These are phyloP conservation scores for Phalaenopsis aphrodite DNA, from an alignment of 106 monocot species.

Conservation along the genomic window DNA sequence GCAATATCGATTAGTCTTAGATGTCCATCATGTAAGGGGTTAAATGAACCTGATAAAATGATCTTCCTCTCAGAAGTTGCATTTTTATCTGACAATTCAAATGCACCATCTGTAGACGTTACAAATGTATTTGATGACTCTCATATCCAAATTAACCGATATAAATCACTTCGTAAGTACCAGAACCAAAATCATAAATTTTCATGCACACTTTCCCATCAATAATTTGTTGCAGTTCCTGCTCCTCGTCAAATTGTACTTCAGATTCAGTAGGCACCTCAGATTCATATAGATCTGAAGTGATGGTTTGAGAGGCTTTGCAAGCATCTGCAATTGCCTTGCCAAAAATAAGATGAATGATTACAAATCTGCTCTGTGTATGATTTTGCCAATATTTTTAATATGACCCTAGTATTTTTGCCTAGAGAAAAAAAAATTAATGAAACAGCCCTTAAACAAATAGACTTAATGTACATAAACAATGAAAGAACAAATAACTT, in stretches of 20 bases:
- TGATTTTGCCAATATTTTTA: background rate
- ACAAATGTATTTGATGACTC: background rate
- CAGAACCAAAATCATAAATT: slow-evolving; percentile 57
- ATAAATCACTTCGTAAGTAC: slow-evolving; percentile 16
- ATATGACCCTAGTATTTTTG: background rate
- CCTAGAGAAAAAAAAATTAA: background rate
- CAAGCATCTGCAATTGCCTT: slow-evolving; percentile 92
- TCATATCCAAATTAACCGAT: background rate
- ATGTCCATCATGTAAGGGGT: slow-evolving; percentile 96
- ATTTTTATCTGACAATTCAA: slow-evolving; percentile 31
- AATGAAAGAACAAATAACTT: background rate
- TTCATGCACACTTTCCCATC: slow-evolving; percentile 87
- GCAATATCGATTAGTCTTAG: slow-evolving; percentile 79
- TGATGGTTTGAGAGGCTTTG: slow-evolving; percentile 38
- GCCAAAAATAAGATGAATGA: slow-evolving; percentile 8
- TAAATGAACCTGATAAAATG: slow-evolving; percentile 91
- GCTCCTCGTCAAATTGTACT: slow-evolving; percentile 61
- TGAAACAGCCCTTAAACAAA: background rate
- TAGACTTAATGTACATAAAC: background rate
- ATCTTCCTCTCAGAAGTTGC: slow-evolving; percentile 61
- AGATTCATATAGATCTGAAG: slow-evolving; percentile 49
- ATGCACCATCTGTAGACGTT: slow-evolving; percentile 2
- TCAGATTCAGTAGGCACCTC: slow-evolving; percentile 51
- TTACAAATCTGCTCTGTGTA: background rate
- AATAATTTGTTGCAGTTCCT: slow-evolving; percentile 87